A percentile compares a stretch with the other conserved stretches of the same genome.
Conservation (phyloP, 805 yeast genomes). For the Starmerella geochares region DNA sequence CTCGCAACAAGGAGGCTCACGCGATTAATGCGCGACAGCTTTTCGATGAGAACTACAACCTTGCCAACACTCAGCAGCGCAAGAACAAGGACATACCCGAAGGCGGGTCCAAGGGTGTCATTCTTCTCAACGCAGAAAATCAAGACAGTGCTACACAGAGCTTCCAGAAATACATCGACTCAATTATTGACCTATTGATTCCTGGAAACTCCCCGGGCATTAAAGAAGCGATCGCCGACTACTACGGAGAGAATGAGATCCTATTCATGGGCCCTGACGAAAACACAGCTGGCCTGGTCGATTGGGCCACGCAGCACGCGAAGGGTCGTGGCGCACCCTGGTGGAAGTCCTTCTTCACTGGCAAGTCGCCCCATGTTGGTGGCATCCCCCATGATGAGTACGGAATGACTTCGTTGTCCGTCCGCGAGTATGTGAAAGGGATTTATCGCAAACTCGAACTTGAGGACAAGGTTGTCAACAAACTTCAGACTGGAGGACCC, state of each 20-base stretch:
- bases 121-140: constrained; percentile 58
- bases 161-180: constrained; percentile 85
- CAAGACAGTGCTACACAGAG: constrained; percentile 74
- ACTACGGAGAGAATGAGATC: constrained; percentile 76
- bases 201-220: constrained; percentile 61
- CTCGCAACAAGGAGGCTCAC: constrained; percentile 77
- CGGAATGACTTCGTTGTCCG: constrained; percentile 95
- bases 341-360: constrained; percentile 98
- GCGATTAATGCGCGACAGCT: constrained; percentile 73
- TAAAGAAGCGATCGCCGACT: constrained; percentile 75
- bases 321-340: constrained; percentile 84
- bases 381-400: constrained; percentile 98
- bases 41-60: constrained; percentile 92
- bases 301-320: constrained; percentile 97
- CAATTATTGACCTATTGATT: constrained; percentile 75
- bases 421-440: constrained; percentile 80
- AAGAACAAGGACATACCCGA: constrained; percentile 98
- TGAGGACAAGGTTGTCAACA: constrained; percentile 48
- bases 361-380: constrained; percentile 82
- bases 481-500: constrained; percentile 97
- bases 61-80: constrained; percentile 92
- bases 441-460: constrained; percentile 70
- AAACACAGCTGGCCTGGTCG: constrained; percentile 89
- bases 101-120: constrained; percentile 98
- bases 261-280: constrained; percentile 98